Evolutionary conservation across 257 asterid genomes (phyloP), one percentile per base, ranked within the genome.

Genomic region (Cordia subcordata): DNA sequence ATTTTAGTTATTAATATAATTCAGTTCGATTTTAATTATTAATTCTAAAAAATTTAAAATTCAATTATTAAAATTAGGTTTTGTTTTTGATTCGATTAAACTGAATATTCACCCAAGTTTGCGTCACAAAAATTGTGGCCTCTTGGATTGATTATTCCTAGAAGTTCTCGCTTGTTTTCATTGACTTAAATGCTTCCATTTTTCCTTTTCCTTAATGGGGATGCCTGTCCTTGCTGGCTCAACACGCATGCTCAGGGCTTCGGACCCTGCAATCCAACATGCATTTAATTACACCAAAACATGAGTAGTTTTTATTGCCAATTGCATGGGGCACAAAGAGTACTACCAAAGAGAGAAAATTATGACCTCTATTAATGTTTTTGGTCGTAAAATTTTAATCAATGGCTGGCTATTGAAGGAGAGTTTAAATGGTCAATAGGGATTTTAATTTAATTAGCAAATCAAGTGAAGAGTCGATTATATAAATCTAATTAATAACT

Each of bases 231-330:
- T 37, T 53, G 64, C 65, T 19, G 58, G 79, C 55, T 79, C 77
- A 70, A 68, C 81, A 69, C 82, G 84, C 82, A 68, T 70, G 63
- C 62, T 59, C 75, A 74, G 59, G 72, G 49, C 47, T 44, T 69
- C 62, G 66, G 65, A 58, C 63, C 38, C 64, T 50, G 44, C 76
- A 57, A 60, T 45, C 69, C 73, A 32, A 59, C 54, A 68, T 62
- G 18, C 33, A 67, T 67, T 51, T 67, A 21, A 60, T 72, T 71
- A 22, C 62, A 6, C 60, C 53, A 18, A 8, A 18, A 3, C 14
- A 3, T 46, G 18, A 49, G 17, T 22, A 39, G 53, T 58, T 10
- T n/a, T n/a, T n/a, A n/a, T n/a, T n/a, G n/a, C n/a, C n/a, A n/a
- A n/a, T n/a, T n/a, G 35, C 35, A 27, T 27, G 35, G 35, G 35